A percentile compares a stretch with the other conserved stretches of the same genome.
These are phyloP conservation scores for Colletotrichum sp. DNA, from an alignment of 2,329 filamentous ascomycete species.

Conservation along the genomic window DNA sequence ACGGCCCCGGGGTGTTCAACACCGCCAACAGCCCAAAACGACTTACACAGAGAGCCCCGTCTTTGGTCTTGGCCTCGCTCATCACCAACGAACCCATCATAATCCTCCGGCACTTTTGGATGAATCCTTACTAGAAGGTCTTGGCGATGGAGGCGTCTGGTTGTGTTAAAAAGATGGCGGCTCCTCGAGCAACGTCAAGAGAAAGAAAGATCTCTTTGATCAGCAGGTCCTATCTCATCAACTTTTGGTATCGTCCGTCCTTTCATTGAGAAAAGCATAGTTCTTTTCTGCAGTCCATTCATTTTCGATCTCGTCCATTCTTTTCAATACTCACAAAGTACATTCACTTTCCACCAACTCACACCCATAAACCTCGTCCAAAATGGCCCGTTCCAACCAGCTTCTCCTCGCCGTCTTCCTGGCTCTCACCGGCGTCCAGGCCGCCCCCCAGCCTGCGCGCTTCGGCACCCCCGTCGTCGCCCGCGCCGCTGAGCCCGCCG, in stretches of 20 bases:
- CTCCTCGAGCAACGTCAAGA: neutral
- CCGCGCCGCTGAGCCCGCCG: constrained; percentile 22
- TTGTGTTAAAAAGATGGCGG: neutral
- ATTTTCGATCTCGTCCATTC: neutral
- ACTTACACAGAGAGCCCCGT: neutral
- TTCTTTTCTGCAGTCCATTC: neutral
- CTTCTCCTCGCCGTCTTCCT: constrained; percentile 11
- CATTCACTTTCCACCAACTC: neutral
- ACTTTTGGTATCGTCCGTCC: neutral
- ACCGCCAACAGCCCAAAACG: neutral
- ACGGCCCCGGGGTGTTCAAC: neutral
- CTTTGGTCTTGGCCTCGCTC: neutral
- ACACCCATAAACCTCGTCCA: neutral
- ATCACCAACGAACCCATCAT: neutral
- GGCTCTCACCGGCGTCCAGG: neutral
- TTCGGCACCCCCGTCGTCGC: constrained; percentile 59
- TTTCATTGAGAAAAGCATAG: neutral
- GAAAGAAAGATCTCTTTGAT: neutral
- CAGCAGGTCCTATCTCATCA: neutral
- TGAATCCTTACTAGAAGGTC: neutral
- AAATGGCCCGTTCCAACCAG: constrained; percentile 7
- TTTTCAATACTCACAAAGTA: neutral
- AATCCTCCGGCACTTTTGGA: neutral
- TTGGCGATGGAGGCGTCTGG: neutral
- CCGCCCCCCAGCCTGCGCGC: neutral